Evolutionary conservation across 345 rosid species (phyloP).

Genomic region (Populus simonii): DNA sequence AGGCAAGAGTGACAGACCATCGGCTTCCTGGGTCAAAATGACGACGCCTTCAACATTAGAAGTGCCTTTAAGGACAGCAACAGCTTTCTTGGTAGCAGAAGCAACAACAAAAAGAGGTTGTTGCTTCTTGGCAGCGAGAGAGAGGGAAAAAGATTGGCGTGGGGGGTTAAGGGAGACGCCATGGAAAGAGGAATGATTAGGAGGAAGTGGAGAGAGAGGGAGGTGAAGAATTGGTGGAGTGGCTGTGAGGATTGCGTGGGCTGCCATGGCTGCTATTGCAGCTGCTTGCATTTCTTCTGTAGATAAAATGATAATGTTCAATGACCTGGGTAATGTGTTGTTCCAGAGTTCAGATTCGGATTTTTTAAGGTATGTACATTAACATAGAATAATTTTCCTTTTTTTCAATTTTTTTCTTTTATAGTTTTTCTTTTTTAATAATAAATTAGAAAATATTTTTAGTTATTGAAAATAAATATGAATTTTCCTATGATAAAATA

Average conservation of each 20-base stretch:
- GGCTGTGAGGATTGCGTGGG: slow-evolving; percentile 44
- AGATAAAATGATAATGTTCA: not conserved
- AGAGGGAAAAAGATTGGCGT: slow-evolving; percentile 37
- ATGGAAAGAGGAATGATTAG: slow-evolving; percentile 44
- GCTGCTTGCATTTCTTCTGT: slow-evolving; percentile 28
- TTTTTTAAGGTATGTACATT: no score
- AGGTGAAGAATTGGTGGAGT: slow-evolving; percentile 22
- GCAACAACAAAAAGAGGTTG: slow-evolving; percentile 45
- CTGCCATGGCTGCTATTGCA: slow-evolving; percentile 55
- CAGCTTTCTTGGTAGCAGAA: slow-evolving; percentile 76
- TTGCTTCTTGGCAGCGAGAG: slow-evolving; percentile 32
- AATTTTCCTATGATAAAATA: no score
- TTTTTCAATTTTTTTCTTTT: no score
- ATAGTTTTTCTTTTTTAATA: no score
- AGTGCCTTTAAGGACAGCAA: slow-evolving; percentile 80
- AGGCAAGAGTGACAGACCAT: slow-evolving; percentile 38
- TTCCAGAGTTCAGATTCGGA: no score
- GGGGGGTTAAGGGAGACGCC: slow-evolving; percentile 53
- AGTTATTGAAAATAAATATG: no score
- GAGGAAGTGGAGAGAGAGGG: slow-evolving; percentile 19
- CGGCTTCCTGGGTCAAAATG: slow-evolving; percentile 69
- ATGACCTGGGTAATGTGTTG: not conserved
- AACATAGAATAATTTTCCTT: no score
- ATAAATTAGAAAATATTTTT: no score
- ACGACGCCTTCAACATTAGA: slow-evolving; percentile 86